Conservation (phyloP, 2,329 filamentous ascomycete genomes). For the Akanthomyces uredinophilus region DNA sequence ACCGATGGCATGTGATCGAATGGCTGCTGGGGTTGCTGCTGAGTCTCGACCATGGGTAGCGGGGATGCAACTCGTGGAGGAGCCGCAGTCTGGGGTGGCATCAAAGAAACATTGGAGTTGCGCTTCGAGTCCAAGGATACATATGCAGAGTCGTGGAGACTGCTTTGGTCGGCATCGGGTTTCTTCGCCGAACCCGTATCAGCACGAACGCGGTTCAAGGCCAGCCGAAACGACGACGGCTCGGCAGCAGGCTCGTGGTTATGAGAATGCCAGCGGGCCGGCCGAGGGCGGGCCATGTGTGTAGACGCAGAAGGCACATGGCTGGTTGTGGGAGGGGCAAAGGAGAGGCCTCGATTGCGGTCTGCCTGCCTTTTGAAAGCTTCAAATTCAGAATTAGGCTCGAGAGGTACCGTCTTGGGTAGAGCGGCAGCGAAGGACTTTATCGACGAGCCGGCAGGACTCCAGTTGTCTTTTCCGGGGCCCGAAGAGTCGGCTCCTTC, state of each 20-base stretch:
- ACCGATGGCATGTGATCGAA: conserved; percentile 24
- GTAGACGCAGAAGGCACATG: conserved; percentile 26
- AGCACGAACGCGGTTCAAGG: conserved; percentile 10
- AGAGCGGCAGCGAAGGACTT: conserved; percentile 64
- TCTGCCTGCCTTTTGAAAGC: conserved; percentile 72
- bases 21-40: conserved; percentile 14
- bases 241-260: conserved; percentile 16
- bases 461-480: conserved; percentile 68
- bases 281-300: conserved; percentile 35
- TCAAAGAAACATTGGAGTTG: conserved; percentile 44
- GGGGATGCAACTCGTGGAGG: conserved; percentile 40
- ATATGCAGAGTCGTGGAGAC: conserved; percentile 48
- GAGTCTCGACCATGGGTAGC: conserved; percentile 25
- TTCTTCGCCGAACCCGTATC: conserved; percentile 15
- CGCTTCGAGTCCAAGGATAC: conserved; percentile 50
- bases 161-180: conserved; percentile 34
- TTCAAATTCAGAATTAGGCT: conserved; percentile 77
- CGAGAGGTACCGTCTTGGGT: conserved; percentile 64
- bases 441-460: conserved; percentile 63
- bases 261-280: conserved; percentile 45
- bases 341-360: conserved; percentile 45
- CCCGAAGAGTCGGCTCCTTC: conserved; percentile 60
- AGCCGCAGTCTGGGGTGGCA: conserved; percentile 34
- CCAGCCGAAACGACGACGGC: conserved; percentile 9
- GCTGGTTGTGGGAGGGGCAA: conserved; percentile 43